Conservation (phyloP, 768 basidiomycete species). For the Dioszegia hungarica region DNA sequence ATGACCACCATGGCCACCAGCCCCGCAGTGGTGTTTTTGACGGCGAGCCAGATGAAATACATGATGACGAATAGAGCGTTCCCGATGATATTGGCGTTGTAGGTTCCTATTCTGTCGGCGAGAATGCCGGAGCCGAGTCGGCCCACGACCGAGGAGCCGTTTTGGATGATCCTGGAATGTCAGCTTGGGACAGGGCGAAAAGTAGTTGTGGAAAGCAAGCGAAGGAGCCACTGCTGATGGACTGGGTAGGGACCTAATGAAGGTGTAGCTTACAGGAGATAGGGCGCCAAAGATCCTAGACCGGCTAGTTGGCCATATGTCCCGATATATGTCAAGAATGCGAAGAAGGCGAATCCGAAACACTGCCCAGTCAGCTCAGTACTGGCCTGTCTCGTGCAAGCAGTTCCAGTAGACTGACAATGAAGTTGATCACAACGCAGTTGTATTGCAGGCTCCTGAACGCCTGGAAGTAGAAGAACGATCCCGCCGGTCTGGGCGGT, state of each 20-base stretch:
- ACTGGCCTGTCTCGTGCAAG: neutral
- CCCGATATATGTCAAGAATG: conserved; percentile 20
- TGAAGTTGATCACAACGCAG: conserved; percentile 8
- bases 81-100: conserved; percentile 16
- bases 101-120: conserved; percentile 11
- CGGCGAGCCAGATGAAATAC: conserved; percentile 18
- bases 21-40: conserved; percentile 6
- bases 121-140: conserved; percentile 8
- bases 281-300: conserved; percentile 16
- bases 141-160: conserved; percentile 7
- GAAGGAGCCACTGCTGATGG: no score
- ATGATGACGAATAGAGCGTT: conserved; percentile 9
- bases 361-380: conserved; percentile 4
- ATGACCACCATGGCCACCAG: conserved; percentile 9
- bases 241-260: neutral
- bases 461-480: conserved; percentile 21
- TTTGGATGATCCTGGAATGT: conserved; percentile 8
- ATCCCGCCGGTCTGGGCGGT: conserved; percentile 26
- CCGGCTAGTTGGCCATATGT: conserved; percentile 20
- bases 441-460: conserved; percentile 17
- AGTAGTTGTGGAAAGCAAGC: neutral
- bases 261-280: conserved; percentile 18
- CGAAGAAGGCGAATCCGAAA: conserved; percentile 21
- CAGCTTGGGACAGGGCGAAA: neutral
- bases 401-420: conserved; percentile 6